Evolutionary conservation across 805 yeast genomes (phyloP).

Genomic region (Metschnikowia santaceciliae): DNA sequence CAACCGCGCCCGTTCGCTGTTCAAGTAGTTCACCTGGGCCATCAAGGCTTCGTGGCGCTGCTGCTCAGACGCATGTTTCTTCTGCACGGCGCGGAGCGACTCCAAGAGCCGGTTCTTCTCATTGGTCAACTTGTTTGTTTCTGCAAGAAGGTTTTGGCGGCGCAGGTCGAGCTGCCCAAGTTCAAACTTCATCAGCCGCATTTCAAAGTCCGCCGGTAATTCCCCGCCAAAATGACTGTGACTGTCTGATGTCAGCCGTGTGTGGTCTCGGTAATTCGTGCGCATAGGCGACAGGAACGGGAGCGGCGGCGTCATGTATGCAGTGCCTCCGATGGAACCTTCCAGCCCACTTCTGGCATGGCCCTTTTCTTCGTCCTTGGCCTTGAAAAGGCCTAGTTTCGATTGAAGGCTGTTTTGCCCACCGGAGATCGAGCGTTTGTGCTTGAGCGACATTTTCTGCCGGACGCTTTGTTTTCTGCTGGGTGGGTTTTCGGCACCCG

Average conservation of each 20-base stretch:
- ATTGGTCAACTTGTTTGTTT: constrained; percentile 23
- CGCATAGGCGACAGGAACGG: constrained; percentile 29
- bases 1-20: constrained; percentile 43
- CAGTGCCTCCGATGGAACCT: constrained; percentile 28
- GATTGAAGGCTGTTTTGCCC: constrained; percentile 25
- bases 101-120: constrained; percentile 30
- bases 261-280: constrained; percentile 24
- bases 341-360: constrained; percentile 41
- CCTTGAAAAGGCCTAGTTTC: constrained; percentile 34
- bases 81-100: constrained; percentile 37
- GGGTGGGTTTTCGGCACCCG: constrained; percentile 9
- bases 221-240: constrained; percentile 29
- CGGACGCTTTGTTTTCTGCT: constrained; percentile 29
- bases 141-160: constrained; percentile 22
- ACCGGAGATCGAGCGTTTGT: constrained; percentile 39
- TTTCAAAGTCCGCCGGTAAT: constrained; percentile 26
- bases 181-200: constrained; percentile 37
- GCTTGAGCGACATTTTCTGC: constrained; percentile 34
- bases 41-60: constrained; percentile 40
- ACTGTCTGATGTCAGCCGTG: constrained; percentile 44
- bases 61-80: constrained; percentile 39
- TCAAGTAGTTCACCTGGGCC: constrained; percentile 52
- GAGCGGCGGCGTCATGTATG: constrained; percentile 44
- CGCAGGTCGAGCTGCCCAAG: constrained; percentile 31
- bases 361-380: constrained; percentile 23